phyloP scores from a whole-genome alignment of 176 grass and related monocot species.

The Aegilops tauschii region DNA sequence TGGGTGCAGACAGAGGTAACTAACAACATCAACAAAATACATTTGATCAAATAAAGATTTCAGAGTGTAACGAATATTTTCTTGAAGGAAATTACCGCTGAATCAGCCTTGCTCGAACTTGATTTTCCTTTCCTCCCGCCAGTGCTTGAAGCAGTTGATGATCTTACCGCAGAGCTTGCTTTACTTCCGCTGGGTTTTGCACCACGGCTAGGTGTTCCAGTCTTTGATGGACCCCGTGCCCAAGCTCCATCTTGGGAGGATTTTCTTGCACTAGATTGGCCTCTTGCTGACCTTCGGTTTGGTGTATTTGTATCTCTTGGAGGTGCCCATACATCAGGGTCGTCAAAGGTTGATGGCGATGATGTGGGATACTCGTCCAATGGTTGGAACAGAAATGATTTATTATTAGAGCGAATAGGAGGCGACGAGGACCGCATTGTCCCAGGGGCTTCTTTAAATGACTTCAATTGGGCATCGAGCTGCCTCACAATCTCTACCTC shows the following conservation, averaged over 20 bases:
- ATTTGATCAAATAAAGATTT: not conserved
- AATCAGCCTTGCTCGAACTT: constrained; percentile 61
- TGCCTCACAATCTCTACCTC: constrained; percentile 88
- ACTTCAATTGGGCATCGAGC: constrained; percentile 67
- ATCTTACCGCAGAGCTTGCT: constrained; percentile 43
- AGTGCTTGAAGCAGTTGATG: constrained; percentile 46
- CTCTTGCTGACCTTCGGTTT: constrained; percentile 56
- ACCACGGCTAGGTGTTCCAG: constrained; percentile 58
- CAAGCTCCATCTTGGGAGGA: constrained; percentile 75
- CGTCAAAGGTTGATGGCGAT: constrained; percentile 64
- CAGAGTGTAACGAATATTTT: not conserved
- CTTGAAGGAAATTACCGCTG: constrained; percentile 53
- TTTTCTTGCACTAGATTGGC: constrained; percentile 59
- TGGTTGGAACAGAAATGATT: constrained; percentile 90
- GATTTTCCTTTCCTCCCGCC: constrained; percentile 78
- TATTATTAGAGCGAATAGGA: constrained; percentile 78
- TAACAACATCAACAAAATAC: not conserved
- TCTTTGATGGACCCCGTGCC: constrained; percentile 70
- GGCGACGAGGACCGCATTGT: constrained; percentile 70
- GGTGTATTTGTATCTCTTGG: constrained; percentile 62
- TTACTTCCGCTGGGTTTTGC: constrained; percentile 63
- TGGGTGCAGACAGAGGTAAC: not conserved
- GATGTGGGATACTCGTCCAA: constrained; percentile 89
- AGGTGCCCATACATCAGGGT: constrained; percentile 87
- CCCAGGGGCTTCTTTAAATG: constrained; percentile 73